Base-by-base conservation (phyloP, 2,329 filamentous ascomycete species). In the Sarocladiaceae sp. region DNA sequence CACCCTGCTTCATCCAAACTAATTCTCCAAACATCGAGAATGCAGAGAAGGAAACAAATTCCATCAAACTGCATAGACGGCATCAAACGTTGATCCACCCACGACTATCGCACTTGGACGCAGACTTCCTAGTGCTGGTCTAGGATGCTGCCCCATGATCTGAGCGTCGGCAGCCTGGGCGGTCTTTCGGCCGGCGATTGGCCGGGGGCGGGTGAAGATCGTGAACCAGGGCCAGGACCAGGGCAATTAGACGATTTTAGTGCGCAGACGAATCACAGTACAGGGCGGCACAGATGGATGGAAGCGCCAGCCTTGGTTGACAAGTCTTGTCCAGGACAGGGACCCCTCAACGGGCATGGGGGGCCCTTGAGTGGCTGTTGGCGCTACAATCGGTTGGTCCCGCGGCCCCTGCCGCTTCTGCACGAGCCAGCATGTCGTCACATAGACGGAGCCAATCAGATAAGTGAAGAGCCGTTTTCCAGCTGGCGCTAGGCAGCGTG, bases 341-440 rank as follows among this genome's bases (percentile, higher is more conserved):
- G 18, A 20, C n/a, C 12, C 39, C 4, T 31, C n/a, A 48, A 22
- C 7, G 22, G 4, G 26, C 26, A 28, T 23, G 25, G 17, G 26
- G n/a, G 25, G 20, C 44, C n/a, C 44, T 48, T 18, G 28, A 20
- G 31, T n/a, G 29, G 29, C 29, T 59, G 60, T 58, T 59, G 58
- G 61, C 66, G 65, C 70, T 70, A 67, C 60, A 63, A 66, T 68
- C 69, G 70, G 69, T 71, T 71, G 70, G 70, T 71, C 70, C 74
- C 71, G 70, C 69, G 66, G 69, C 66, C 67, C 71, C 71, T 69
- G 64, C 66, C 62, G 66, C 62, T 63, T 64, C 67, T 75, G 72
- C 72, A 74, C 67, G 65, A 68, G 67, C 64, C 64, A 67, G 60
- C 56, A 58, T 64, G 58, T 72, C 68, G 67, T 76, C 74, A 77